Evolutionary conservation across 2,329 filamentous ascomycete genomes (phyloP), one percentile per base, ranked within the genome.

Genomic region (Colletotrichum scovillei): DNA sequence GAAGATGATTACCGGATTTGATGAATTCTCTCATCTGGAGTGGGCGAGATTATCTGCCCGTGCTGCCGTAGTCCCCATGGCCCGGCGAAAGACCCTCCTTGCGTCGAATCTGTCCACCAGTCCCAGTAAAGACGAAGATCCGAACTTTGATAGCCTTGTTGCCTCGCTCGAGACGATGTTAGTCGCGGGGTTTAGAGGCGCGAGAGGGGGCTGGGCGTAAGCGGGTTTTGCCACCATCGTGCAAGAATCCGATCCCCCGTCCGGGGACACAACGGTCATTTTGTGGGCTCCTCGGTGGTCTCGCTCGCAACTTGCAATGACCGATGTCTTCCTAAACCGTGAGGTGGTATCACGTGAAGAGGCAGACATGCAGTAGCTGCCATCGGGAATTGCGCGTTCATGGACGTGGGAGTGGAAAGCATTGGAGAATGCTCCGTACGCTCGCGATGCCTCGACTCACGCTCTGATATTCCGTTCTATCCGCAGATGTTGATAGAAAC

Each of bases 191-290:
- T 59, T 32, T 32, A n/a, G 12, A 28, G 11, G 59, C 14, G 6
- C 38, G 38, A 22, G 14, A 49, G 14, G 16, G 35, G 38, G 22
- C 52, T 28, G 28, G 49, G 63, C 22, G 35, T 38, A 28, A 32
- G 32, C 28, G 30, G 22, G 22, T 32, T 72, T 70, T 55, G 65
- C 69, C 58, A 72, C 69, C 65, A 59, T 69, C 22, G 58, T 53
- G 30, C 67, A 64, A 72, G 49, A 62, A 49, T 26, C 28, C 24
- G 30, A 69, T 71, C 57, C 28, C 57, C 38, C 64, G 49, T 42
- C 56, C 58, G 57, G 35, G 64, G 58, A 28, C 46, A 63, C 19
- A 30, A 30, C 28, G 56, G 63, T 16, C 28, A 35, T 68, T 68
- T 57, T 68, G 57, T 52, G 65, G 69, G 3, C n/a, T 67, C 49